phyloP scores from a whole-genome alignment of 306 rosid genomes.

The Abrus precatorius region DNA sequence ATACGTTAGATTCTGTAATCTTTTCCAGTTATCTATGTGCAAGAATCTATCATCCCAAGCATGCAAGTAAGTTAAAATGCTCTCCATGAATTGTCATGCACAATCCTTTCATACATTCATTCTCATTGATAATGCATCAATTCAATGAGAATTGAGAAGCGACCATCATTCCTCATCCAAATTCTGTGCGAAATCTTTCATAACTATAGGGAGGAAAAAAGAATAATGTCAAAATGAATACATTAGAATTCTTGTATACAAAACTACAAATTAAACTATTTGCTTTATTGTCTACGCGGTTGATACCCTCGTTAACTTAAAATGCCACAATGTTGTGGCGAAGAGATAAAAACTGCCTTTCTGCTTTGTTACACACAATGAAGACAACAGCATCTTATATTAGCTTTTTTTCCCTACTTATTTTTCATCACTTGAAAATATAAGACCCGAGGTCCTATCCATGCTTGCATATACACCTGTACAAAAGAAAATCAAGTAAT shows the following conservation, averaged over 20 bases:
- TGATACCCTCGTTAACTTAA: slow-evolving; percentile 50
- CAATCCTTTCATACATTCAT: background rate
- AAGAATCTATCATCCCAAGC: background rate
- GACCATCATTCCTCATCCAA: slow-evolving; percentile 25
- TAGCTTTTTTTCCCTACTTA: slow-evolving; percentile 34
- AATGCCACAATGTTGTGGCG: slow-evolving; percentile 37
- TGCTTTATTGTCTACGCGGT: slow-evolving; percentile 49
- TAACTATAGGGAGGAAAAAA: background rate
- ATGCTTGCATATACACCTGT: slow-evolving; percentile 39
- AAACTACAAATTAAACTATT: slow-evolving; percentile 46
- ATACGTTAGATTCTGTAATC: background rate
- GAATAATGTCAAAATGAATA: slow-evolving; percentile 27
- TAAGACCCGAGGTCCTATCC: slow-evolving; percentile 32
- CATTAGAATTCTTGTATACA: slow-evolving; percentile 53
- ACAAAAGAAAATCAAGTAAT: slow-evolving; percentile 59
- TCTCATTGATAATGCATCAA: slow-evolving; percentile 7
- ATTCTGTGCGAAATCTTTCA: background rate
- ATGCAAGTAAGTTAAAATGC: background rate
- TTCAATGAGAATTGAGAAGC: background rate
- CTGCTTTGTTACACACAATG: background rate
- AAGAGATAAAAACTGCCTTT: slow-evolving; percentile 38
- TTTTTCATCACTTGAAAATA: slow-evolving; percentile 29
- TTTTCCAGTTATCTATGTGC: background rate
- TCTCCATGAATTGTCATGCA: background rate
- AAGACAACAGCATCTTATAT: slow-evolving; percentile 22